Conservation (phyloP, 1,284 basidiomycete species). For the Retiboletus flavoniger region DNA sequence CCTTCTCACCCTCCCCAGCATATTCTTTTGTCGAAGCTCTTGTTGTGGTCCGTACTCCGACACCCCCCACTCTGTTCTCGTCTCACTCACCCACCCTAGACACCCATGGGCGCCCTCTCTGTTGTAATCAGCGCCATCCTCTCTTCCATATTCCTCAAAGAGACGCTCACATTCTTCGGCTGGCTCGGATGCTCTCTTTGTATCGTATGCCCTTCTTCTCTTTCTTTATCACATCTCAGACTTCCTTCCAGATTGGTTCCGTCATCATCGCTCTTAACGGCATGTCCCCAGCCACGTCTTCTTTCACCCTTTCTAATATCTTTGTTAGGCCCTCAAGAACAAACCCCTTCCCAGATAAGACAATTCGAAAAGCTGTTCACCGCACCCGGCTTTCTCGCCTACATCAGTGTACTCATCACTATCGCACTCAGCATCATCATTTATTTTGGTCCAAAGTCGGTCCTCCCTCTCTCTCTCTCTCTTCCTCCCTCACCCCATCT, state of each 20-base stretch:
- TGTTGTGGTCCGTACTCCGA: slow-evolving; percentile 63
- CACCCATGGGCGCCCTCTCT: slow-evolving; percentile 94
- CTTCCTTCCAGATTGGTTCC: slow-evolving; percentile 67
- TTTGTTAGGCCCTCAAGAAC: slow-evolving; percentile 73
- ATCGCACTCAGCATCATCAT: slow-evolving; percentile 69
- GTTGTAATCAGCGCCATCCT: slow-evolving; percentile 95
- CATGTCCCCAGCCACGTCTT: slow-evolving; percentile 21
- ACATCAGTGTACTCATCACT: slow-evolving; percentile 62
- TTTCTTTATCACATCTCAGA: slow-evolving; percentile 2
- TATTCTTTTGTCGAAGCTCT: slow-evolving; percentile 91
- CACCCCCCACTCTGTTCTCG: slow-evolving; percentile 2
- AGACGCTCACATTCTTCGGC: slow-evolving; percentile 88
- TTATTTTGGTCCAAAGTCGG: slow-evolving; percentile 74
- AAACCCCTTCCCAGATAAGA: slow-evolving; percentile 76
- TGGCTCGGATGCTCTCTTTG: slow-evolving; percentile 92
- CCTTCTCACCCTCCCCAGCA: slow-evolving; percentile 43
- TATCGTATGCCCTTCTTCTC: slow-evolving; percentile 50
- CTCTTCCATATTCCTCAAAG: slow-evolving; percentile 91
- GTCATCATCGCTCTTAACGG: slow-evolving; percentile 82
- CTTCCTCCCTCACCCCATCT: not conserved
- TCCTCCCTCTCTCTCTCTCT: slow-evolving; percentile 5
- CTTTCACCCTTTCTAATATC: slow-evolving; percentile 4
- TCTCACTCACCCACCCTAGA: slow-evolving; percentile 43
- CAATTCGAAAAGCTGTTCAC: slow-evolving; percentile 84
- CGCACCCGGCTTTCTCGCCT: slow-evolving; percentile 84